phyloP scores from a whole-genome alignment of 257 asterid species.

The Mentha longifolia region DNA sequence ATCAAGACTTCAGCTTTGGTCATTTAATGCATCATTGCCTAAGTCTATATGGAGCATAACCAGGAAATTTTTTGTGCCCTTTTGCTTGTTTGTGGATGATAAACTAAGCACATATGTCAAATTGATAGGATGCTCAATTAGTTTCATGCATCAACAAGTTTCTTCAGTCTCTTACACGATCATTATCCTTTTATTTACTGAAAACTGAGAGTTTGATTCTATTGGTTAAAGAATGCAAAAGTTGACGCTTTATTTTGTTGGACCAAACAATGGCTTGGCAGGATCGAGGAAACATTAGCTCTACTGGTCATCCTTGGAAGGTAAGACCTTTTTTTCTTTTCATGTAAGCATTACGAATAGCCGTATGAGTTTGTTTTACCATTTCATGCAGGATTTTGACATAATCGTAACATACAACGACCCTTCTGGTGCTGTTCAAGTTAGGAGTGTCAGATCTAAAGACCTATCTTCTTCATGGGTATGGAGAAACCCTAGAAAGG shows the following conservation, averaged over 20 bases:
- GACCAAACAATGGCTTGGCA: conserved; percentile 47
- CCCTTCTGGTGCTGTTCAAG: conserved; percentile 73
- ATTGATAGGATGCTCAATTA: conserved; percentile 25
- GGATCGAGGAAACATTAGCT: conserved; percentile 55
- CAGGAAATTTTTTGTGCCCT: background rate
- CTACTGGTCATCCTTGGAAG: conserved; percentile 58
- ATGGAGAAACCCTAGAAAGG: conserved; percentile 73
- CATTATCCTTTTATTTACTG: conserved; percentile 16
- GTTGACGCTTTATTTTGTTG: conserved; percentile 23
- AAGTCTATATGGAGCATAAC: background rate
- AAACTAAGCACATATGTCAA: conserved; percentile 28
- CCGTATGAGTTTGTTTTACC: conserved; percentile 23
- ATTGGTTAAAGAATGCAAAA: conserved; percentile 30
- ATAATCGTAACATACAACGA: conserved; percentile 79
- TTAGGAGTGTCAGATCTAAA: conserved; percentile 65
- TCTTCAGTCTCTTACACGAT: conserved; percentile 12
- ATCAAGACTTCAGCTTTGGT: conserved; percentile 9
- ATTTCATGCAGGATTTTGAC: conserved; percentile 75
- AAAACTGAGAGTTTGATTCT: conserved; percentile 20
- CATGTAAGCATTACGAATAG: conserved; percentile 30
- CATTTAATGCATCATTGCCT: conserved; percentile 8
- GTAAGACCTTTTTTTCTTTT: conserved; percentile 45
- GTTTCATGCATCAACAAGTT: conserved; percentile 16
- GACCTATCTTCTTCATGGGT: conserved; percentile 89
- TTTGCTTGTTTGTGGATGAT: conserved; percentile 17